phyloP scores from a whole-genome alignment of 2,329 filamentous ascomycete genomes.

The Scortechinia acanthostroma region DNA sequence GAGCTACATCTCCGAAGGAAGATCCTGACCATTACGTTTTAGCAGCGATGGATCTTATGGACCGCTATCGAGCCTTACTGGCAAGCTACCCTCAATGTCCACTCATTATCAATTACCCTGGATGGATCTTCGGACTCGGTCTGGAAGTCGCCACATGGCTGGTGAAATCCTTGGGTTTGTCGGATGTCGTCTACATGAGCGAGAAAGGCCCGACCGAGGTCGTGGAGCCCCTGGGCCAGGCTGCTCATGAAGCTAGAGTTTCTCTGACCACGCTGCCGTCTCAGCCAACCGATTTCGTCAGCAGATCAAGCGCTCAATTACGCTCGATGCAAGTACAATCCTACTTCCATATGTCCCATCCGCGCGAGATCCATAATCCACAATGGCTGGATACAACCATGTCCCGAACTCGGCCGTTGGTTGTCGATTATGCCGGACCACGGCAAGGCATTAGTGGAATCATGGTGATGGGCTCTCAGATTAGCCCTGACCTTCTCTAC shows the following conservation, averaged over 20 bases:
- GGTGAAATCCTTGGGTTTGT: constrained; percentile 32
- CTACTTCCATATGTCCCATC: constrained; percentile 42
- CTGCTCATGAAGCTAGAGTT: constrained; percentile 21
- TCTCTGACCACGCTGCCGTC: constrained; percentile 34
- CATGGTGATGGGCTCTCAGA: constrained; percentile 38
- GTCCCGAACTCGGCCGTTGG: constrained; percentile 31
- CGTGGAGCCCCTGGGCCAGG: constrained; percentile 25
- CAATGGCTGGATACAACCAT: constrained; percentile 37
- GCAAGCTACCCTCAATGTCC: constrained; percentile 30
- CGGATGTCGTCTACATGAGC: constrained; percentile 43
- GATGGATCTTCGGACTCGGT: constrained; percentile 44
- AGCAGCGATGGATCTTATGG: constrained; percentile 40
- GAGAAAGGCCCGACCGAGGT: constrained; percentile 33
- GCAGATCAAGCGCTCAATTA: constrained; percentile 38
- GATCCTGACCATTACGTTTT: constrained; percentile 45
- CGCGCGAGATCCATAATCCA: constrained; percentile 16
- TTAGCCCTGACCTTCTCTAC: constrained; percentile 33
- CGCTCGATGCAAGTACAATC: constrained; percentile 52
- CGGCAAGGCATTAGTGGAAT: constrained; percentile 36
- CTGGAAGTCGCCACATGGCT: constrained; percentile 36
- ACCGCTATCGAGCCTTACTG: constrained; percentile 31
- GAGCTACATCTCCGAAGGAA: constrained; percentile 41
- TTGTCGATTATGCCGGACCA: constrained; percentile 35
- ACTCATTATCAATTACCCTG: constrained; percentile 47
- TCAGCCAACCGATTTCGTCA: constrained; percentile 28